A percentile compares a stretch with the other conserved stretches of the same genome.
Conservation (phyloP, 257 asterid species). For the Solanum verrucosum region DNA sequence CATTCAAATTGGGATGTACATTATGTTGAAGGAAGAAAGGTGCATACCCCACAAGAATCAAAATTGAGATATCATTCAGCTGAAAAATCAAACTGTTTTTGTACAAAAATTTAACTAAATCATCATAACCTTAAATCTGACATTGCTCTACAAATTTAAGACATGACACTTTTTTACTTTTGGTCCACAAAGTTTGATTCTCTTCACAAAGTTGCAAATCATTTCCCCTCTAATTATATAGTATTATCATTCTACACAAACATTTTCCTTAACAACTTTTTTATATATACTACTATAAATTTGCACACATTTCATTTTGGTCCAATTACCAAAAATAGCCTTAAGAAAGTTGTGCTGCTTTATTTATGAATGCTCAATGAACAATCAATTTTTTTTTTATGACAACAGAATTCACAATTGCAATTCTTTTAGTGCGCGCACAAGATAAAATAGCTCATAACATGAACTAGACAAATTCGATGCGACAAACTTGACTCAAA, state of each 20-base stretch:
- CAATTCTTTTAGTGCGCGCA: no score
- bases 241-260: neutral
- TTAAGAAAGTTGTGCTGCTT: neutral
- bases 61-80: neutral
- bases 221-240: neutral
- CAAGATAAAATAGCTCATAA: no score
- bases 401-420: accelerated
- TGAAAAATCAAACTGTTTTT: neutral
- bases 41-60: neutral
- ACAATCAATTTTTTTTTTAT: no score
- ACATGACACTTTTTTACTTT: neutral
- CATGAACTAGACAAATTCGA: no score
- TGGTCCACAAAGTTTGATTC: neutral
- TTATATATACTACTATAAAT: neutral
- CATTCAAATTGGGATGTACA: neutral
- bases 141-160: neutral
- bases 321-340: neutral
- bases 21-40: neutral
- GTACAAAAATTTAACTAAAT: neutral
- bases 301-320: neutral
- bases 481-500: no score
- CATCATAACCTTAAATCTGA: neutral
- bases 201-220: neutral
- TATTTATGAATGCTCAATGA: neutral
- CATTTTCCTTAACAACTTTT: neutral